phyloP scores from a whole-genome alignment of 2,329 filamentous ascomycete species.

The Pyrenophora tritici-repentis region DNA sequence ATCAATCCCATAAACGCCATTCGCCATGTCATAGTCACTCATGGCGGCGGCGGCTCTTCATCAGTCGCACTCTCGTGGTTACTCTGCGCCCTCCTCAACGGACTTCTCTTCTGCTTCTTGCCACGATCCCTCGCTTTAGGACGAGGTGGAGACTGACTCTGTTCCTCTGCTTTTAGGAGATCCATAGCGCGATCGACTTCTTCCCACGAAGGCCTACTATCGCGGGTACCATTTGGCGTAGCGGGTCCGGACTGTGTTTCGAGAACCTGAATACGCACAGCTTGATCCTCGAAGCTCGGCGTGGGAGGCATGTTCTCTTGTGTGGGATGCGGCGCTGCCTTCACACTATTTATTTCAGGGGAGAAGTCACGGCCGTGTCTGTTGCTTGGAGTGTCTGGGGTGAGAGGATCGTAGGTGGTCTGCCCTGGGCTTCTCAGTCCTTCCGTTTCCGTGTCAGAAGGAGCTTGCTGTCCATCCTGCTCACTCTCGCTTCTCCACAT shows the following conservation, averaged over 20 bases:
- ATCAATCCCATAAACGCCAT: too few species aligned
- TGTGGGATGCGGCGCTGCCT: conserved; percentile 2
- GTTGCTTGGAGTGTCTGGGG: conserved; percentile 29
- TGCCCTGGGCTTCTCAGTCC: conserved; percentile 39
- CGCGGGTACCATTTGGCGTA: conserved; percentile 50
- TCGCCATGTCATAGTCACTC: too few species aligned
- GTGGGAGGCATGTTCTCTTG: conserved; percentile 6
- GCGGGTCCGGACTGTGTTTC: conserved; percentile 52
- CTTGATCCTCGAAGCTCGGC: conserved; percentile 29
- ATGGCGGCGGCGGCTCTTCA: neutral
- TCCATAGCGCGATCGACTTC: conserved; percentile 44
- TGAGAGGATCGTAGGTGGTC: conserved; percentile 42
- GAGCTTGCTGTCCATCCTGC: conserved; percentile 28
- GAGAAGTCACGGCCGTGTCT: neutral
- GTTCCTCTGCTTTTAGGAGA: conserved; percentile 37
- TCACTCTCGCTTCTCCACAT: conserved; percentile 43
- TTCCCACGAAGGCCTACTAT: conserved; percentile 45
- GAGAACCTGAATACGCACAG: conserved; percentile 35
- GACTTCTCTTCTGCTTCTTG: conserved; percentile 34
- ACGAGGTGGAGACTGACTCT: conserved; percentile 11
- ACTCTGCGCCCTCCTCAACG: conserved; percentile 39
- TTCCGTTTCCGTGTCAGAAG: conserved; percentile 42
- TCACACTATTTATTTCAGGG: conserved; percentile 15
- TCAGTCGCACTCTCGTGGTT: conserved; percentile 25
- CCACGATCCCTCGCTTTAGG: conserved; percentile 7